These are phyloP conservation scores for Lepidium sativum DNA, from an alignment of 345 rosid genomes.

Conservation along the genomic window DNA sequence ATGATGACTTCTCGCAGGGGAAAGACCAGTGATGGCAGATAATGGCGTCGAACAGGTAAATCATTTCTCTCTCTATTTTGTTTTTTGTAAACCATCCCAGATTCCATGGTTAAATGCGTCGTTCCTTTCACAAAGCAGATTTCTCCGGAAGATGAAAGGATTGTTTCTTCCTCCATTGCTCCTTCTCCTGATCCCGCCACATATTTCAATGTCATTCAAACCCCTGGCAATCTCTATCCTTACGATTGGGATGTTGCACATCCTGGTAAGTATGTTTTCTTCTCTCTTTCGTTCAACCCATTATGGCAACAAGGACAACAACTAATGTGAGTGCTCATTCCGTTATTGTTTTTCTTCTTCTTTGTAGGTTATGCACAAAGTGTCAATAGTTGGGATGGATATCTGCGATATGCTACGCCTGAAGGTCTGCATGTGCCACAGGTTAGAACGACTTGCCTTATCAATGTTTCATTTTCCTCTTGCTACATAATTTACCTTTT, in stretches of 20 bases:
- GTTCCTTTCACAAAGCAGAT: slow-evolving; percentile 33
- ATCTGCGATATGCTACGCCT: slow-evolving; percentile 37
- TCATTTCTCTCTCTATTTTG: not conserved
- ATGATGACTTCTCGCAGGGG: slow-evolving; percentile 35
- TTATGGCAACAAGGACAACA: too few species aligned
- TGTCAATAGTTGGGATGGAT: slow-evolving; percentile 39
- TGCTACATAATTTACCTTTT: not conserved
- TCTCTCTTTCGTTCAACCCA: too few species aligned
- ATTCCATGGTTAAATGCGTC: slow-evolving; percentile 2
- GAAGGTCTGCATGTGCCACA: slow-evolving; percentile 52
- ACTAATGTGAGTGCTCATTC: not conserved
- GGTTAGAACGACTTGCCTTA: slow-evolving; percentile 26
- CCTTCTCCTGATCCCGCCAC: slow-evolving; percentile 27
- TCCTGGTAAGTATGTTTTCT: too few species aligned
- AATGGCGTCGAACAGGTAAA: slow-evolving; percentile 39
- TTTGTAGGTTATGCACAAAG: slow-evolving; percentile 38
- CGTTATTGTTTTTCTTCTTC: not conserved
- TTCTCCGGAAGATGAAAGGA: slow-evolving; percentile 45
- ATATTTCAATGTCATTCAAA: slow-evolving; percentile 19
- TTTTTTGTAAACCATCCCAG: not conserved
- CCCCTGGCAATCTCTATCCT: too few species aligned
- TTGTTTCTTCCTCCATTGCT: slow-evolving; percentile 41
- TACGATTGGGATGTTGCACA: too few species aligned
- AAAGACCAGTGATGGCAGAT: slow-evolving; percentile 29
- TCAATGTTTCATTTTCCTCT: not conserved